Evolutionary conservation across 2,329 filamentous ascomycete species (phyloP).

Genomic region (Remersonia thermophila): DNA sequence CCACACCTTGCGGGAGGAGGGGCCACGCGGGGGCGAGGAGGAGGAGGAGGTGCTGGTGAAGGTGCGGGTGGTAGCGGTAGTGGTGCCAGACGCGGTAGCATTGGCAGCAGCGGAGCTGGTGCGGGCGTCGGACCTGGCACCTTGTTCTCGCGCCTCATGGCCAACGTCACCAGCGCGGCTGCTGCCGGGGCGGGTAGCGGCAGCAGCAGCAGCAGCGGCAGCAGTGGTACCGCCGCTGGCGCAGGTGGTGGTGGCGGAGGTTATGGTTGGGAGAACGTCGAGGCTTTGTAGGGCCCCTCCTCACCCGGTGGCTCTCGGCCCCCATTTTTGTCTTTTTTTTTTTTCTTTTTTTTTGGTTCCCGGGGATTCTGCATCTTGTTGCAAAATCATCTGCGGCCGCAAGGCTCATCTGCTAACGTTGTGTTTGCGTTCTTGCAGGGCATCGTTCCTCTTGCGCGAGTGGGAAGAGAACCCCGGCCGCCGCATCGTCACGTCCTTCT

Average conservation of each 20-base stretch:
- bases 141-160: conserved; percentile 13
- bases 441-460: conserved; percentile 18
- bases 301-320: conserved; percentile 4
- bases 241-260: too few species aligned
- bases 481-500: conserved; percentile 15
- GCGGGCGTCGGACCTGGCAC: conserved; percentile 1
- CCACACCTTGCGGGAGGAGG: too few species aligned
- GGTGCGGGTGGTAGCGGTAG: neutral
- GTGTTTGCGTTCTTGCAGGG: conserved; percentile 12
- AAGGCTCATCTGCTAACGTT: conserved; percentile 5
- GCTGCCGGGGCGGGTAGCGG: too few species aligned
- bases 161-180: conserved; percentile 8
- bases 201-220: too few species aligned
- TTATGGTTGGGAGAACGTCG: conserved; percentile 32
- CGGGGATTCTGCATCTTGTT: too few species aligned
- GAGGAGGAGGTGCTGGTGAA: neutral
- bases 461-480: conserved; percentile 21
- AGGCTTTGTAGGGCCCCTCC: conserved; percentile 29
- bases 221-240: too few species aligned
- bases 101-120: neutral
- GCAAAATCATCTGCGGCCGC: too few species aligned
- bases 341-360: neutral
- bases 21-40: too few species aligned
- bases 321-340: neutral
- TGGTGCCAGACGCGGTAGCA: neutral